Evolutionary conservation across 768 basidiomycete genomes (phyloP).

Genomic region (Candolleomyces efflorescens): DNA sequence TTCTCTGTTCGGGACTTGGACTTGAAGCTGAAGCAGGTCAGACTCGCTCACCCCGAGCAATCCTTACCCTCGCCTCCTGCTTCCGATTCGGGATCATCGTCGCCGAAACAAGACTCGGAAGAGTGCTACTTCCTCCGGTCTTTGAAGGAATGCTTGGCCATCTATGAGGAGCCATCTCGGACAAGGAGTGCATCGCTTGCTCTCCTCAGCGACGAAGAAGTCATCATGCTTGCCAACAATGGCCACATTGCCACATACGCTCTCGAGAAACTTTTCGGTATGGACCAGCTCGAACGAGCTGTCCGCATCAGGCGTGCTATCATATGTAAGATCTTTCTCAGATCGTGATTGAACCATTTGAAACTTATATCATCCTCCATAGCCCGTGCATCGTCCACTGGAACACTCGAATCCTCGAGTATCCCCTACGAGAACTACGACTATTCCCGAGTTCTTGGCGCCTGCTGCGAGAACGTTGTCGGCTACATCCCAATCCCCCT

Average conservation of each 20-base stretch:
- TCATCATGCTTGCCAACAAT: slow-evolving; percentile 82
- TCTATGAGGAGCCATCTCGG: too few relatives aligned
- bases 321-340: slow-evolving; percentile 46
- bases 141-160: too few relatives aligned
- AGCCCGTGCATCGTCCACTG: slow-evolving; percentile 69
- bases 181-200: slow-evolving; percentile 40
- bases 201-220: slow-evolving; percentile 84
- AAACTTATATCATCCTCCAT: neutral
- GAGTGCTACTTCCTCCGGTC: too few relatives aligned
- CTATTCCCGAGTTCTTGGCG: slow-evolving; percentile 89
- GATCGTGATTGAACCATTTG: too few relatives aligned
- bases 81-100: too few relatives aligned
- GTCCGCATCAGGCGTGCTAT: slow-evolving; percentile 83
- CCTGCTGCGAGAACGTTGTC: slow-evolving; percentile 98
- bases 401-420: slow-evolving; percentile 78
- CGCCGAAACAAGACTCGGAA: too few relatives aligned
- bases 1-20: too few relatives aligned
- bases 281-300: slow-evolving; percentile 69
- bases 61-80: too few relatives aligned
- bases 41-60: too few relatives aligned
- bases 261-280: slow-evolving; percentile 84
- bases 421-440: slow-evolving; percentile 88
- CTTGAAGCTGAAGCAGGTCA: too few relatives aligned
- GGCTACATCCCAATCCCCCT: slow-evolving; percentile 96
- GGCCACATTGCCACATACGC: slow-evolving; percentile 96